Evolutionary conservation across 345 rosid species (phyloP).

Genomic region (Streptanthus diversifolius): DNA sequence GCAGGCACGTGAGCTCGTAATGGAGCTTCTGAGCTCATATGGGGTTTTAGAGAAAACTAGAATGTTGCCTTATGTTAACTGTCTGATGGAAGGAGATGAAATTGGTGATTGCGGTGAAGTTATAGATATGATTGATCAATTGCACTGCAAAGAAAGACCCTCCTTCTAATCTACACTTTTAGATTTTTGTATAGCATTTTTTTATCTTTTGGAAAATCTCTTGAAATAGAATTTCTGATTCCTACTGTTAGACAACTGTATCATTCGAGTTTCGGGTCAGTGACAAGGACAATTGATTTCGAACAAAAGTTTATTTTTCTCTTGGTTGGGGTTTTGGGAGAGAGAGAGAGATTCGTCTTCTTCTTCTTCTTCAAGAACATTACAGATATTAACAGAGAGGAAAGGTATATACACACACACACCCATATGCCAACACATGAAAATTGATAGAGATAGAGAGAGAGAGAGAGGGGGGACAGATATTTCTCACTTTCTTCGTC

Average conservation of each 20-base stretch:
- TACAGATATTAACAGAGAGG: constrained; percentile 31
- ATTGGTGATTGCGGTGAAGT: constrained; percentile 28
- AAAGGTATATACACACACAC: constrained; percentile 29
- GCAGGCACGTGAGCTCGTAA: constrained; percentile 36
- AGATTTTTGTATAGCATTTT: background rate
- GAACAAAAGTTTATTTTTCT: constrained; percentile 10
- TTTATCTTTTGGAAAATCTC: background rate
- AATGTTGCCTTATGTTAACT: constrained; percentile 37
- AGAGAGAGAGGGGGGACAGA: constrained; percentile 1
- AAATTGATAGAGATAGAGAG: constrained; percentile 16
- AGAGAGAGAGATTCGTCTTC: constrained; percentile 21
- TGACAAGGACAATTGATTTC: background rate
- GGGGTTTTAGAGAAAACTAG: constrained; percentile 30
- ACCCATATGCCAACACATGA: constrained; percentile 24
- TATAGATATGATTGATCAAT: constrained; percentile 24
- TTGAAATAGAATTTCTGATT: background rate
- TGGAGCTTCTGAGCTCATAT: constrained; percentile 37
- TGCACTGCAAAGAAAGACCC: constrained; percentile 20
- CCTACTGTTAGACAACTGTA: background rate
- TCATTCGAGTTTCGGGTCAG: background rate
- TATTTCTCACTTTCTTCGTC: constrained; percentile 16
- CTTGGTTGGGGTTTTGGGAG: constrained; percentile 18
- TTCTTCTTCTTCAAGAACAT: constrained; percentile 18
- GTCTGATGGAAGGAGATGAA: constrained; percentile 37
- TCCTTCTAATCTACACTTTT: background rate